Evolutionary conservation across 179 eudicot genomes (phyloP), one percentile per base, ranked within the genome.

Genomic region (Camellia oleifera): DNA sequence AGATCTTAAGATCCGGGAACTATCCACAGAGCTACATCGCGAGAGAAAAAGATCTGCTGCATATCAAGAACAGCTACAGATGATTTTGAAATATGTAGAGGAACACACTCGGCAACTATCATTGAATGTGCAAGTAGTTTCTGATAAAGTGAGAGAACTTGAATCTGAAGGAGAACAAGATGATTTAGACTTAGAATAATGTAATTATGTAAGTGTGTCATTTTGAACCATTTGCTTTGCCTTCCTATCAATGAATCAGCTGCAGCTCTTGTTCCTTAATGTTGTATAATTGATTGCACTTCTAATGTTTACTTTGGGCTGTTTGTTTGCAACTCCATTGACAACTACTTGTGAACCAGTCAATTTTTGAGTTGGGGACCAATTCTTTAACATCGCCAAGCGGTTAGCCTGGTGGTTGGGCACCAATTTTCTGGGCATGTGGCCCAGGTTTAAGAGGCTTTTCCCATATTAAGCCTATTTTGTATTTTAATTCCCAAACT

Each of bases 161-260:
- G 79, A 76, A 76, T 76, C 45, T 7, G 72, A 65, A 50, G 72
- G 50, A 50, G 72, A 65, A 46, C 61, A 15, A 77, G 48, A 64
- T 14, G 72, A 76, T 76, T 62, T 17, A 50, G 79, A 77, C 60
- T 26, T 15, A 5, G 57, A 50, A 20, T 69, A 69, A 15, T 32
- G 32, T 26, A 50, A 20, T 69, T 45, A 15, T 32, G 32, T 26
- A 32, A 40, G 53, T 69, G 53, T 69, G 73, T 44, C 54, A 53
- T 69, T 32, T 12, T 66, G 73, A 17, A 69, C 20, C n/a, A 14
- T 60, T 14, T 14, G 18, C 63, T 42, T 44, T 32, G 42, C 32
- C 2, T 69, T 44, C 40, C 11, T 18, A 6, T 71, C 2, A n/a
- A 71, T 50, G 58, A 48, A 17, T 48, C 40, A 15, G 42, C 40